Percentiles rank a stretch among this genome's conserved stretches.
phyloP scores from a whole-genome alignment of 768 basidiomycete species.

The Inosperma sp. region DNA sequence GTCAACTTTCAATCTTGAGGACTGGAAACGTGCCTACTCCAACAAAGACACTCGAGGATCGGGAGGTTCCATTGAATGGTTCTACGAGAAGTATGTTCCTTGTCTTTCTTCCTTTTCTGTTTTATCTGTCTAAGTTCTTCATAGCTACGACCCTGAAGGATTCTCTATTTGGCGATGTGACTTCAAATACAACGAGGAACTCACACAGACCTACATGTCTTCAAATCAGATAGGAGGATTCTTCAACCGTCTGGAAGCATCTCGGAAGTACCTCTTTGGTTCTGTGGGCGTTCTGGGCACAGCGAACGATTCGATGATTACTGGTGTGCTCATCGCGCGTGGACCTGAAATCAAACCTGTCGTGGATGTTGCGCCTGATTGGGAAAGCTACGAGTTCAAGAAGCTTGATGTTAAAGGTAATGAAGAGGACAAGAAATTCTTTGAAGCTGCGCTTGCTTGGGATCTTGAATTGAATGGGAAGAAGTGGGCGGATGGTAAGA shows the following conservation, averaged over 20 bases:
- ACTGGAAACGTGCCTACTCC: constrained; percentile 97
- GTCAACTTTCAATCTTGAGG: constrained; percentile 83
- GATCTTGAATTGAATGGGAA: constrained; percentile 85
- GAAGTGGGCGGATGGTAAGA: constrained; percentile 89
- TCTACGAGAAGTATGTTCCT: constrained; percentile 81
- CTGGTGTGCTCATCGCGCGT: constrained; percentile 78
- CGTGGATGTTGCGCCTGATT: constrained; percentile 83
- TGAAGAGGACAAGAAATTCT: constrained; percentile 78
- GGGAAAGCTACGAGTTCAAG: constrained; percentile 81
- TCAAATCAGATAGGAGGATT: constrained; percentile 91
- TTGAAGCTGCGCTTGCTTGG: constrained; percentile 92
- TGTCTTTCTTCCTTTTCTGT: background rate
- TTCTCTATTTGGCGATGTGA: constrained; percentile 90
- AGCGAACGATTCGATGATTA: constrained; percentile 71
- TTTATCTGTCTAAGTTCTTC: background rate
- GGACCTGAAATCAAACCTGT: constrained; percentile 70
- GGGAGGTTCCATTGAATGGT: constrained; percentile 86
- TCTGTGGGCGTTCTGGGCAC: constrained; percentile 88
- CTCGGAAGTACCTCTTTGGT: constrained; percentile 94
- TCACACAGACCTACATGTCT: constrained; percentile 92
- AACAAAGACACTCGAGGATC: constrained; percentile 94
- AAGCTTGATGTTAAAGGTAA: constrained; percentile 67
- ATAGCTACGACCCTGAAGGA: constrained; percentile 81
- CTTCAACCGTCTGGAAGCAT: constrained; percentile 97
- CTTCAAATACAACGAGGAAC: constrained; percentile 96